Base-by-base conservation (phyloP, 768 basidiomycete genomes). In the Pisolithus orientalis region DNA sequence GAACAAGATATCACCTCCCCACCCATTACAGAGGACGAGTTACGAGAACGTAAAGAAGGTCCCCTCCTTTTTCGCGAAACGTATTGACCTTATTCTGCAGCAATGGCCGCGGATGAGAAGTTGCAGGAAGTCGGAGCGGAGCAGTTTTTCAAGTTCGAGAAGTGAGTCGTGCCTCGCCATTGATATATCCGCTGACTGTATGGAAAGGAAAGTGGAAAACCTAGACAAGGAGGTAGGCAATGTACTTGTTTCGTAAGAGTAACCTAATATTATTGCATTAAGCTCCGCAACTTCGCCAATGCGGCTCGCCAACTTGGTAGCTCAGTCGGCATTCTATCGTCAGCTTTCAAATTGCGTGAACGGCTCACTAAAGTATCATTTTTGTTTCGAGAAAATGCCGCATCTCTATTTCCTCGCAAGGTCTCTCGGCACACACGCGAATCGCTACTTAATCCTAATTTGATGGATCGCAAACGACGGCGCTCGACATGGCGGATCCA, bases 351-450 rank as follows among this genome's bases (percentile, higher is more conserved):
- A 52, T 64, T 80, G 24, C 73, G 80, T 5, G 72, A 79, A 49
- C 76, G 80, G 9, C 68, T 81, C 28, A 70, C 75, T 5, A 77
- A 77, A 52, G 72, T 80, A 9, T 60, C 77, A 28, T 76, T 72
- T 53, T 65, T 80, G 27, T 80, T 81, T 59, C 74, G 76, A 39
- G 76, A 79, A 56, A 80, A 80, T 51, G 79, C 79, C n/a, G 77
- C 80, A 24, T 75, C 74, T 39, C 66, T 81, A n/a, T 75, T 80
- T 53, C 79, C 80, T 39, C 71, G 75, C 46, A 78, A 75, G 55
- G 66, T 80, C 40, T 51, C 55, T 24, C 66, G 70, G 39, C 72
- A 73, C 49, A 63, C 71, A 13, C 67, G 64, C 17, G 75, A 76
- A 27, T 60, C 68, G 1, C 63, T 70, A 34, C 65, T 73, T 11